These are phyloP conservation scores for Pseudocercospora musae DNA, from an alignment of 2,329 filamentous ascomycete genomes.

Conservation along the genomic window DNA sequence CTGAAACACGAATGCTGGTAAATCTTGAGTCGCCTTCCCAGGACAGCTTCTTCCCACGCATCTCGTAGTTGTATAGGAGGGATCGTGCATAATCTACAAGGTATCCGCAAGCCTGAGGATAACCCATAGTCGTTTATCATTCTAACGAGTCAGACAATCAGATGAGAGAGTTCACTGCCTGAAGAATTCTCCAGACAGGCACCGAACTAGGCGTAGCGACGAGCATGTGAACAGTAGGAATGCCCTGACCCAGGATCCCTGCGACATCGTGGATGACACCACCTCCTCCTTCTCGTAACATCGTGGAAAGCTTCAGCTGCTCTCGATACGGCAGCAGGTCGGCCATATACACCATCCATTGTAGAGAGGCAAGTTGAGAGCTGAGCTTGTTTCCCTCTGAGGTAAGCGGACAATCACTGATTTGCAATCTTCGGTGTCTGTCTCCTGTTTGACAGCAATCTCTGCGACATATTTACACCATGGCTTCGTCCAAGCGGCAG, in stretches of 20 bases:
- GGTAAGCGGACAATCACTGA: neutral
- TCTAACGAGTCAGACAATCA: neutral
- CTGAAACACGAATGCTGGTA: neutral
- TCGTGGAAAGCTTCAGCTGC: too few relatives aligned
- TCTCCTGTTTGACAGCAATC: neutral
- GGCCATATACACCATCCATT: neutral
- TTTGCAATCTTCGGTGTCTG: neutral
- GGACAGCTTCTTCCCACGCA: too few relatives aligned
- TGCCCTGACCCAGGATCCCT: neutral
- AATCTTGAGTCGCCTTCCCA: neutral
- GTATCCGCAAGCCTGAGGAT: neutral
- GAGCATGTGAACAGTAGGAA: neutral
- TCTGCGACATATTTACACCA: neutral
- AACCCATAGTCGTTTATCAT: neutral
- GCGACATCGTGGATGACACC: neutral
- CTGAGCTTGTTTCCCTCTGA: neutral
- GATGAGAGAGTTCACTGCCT: neutral
- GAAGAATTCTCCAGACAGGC: neutral
- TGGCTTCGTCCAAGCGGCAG: neutral
- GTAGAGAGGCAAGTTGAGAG: neutral
- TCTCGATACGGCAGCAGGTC: neutral
- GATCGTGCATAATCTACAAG: neutral
- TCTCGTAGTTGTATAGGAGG: too few relatives aligned
- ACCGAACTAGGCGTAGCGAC: neutral
- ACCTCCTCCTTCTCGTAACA: neutral